Conservation (phyloP, 139 green algal genomes). For the Chlamydomonas schloesseri region DNA sequence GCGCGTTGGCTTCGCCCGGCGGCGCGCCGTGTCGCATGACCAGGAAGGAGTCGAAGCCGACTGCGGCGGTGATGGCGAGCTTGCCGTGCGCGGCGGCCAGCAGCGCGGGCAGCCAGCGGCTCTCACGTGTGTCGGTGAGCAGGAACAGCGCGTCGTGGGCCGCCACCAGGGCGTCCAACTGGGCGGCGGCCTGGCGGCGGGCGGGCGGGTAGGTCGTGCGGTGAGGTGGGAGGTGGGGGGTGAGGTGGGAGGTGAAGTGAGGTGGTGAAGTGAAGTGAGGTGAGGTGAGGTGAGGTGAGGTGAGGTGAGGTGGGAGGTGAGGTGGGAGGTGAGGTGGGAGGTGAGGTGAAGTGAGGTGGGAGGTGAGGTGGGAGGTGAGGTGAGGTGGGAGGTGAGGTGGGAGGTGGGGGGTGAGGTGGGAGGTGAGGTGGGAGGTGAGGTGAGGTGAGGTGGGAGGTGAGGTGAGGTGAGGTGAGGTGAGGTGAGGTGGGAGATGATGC, state of each 20-base stretch:
- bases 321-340: too few species aligned
- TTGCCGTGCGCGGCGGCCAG: conserved; percentile 75
- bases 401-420: too few species aligned
- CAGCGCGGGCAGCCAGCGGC: conserved; percentile 93
- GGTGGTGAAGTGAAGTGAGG: neutral
- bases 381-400: neutral
- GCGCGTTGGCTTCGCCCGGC: neutral
- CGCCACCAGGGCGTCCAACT: conserved; percentile 76
- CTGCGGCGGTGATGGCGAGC: conserved; percentile 89
- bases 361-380: neutral
- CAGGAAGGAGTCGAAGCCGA: conserved; percentile 93
- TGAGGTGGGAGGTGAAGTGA: neutral
- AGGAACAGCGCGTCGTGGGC: conserved; percentile 93
- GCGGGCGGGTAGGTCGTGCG: neutral
- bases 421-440: too few species aligned
- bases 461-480: too few species aligned
- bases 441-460: too few species aligned
- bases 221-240: neutral
- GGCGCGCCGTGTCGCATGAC: conserved; percentile 77
- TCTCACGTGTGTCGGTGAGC: conserved; percentile 96
- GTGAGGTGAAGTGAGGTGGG: neutral
- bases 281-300: too few species aligned
- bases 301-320: neutral
- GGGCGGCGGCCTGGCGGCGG: conserved; percentile 41
- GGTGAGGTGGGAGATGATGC: too few species aligned